Evolutionary conservation across 2,329 filamentous ascomycete genomes (phyloP).

Genomic region (Thermoascus crustaceus): DNA sequence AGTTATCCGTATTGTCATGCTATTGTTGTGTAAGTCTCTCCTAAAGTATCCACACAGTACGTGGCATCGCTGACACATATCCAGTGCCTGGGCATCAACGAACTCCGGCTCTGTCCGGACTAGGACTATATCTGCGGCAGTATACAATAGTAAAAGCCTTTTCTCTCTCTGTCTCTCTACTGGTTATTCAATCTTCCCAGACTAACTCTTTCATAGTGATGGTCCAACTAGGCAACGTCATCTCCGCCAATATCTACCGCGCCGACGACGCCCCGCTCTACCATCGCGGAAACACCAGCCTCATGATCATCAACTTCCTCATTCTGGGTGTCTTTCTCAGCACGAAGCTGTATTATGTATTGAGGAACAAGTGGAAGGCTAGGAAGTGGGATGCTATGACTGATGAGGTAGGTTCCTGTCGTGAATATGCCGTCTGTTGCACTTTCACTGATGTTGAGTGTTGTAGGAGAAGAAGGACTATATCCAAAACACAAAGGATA

Average conservation of each 20-base stretch:
- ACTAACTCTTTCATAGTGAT: conserved; percentile 19
- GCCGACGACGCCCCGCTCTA: conserved; percentile 46
- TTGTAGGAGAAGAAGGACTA: conserved; percentile 5
- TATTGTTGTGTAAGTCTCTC: conserved; percentile 40
- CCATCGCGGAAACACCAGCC: conserved; percentile 45
- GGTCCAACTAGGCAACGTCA: conserved; percentile 24
- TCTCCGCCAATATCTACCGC: conserved; percentile 42
- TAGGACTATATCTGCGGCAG: conserved; percentile 51
- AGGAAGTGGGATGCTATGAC: conserved; percentile 22
- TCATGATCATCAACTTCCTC: conserved; percentile 42
- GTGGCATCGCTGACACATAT: not conserved
- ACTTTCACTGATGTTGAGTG: not conserved
- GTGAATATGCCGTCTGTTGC: not conserved
- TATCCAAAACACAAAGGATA: conserved; percentile 4
- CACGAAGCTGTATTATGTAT: conserved; percentile 21
- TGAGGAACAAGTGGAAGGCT: conserved; percentile 32
- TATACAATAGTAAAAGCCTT: conserved; percentile 52
- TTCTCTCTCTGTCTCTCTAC: not conserved
- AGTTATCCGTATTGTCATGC: conserved; percentile 53
- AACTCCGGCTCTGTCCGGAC: conserved; percentile 57
- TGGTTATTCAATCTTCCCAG: conserved; percentile 7
- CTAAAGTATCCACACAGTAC: not conserved
- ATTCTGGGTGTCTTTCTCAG: conserved; percentile 40
- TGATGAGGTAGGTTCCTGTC: conserved; percentile 22
- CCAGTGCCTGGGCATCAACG: conserved; percentile 47